Conservation (phyloP, 1,139 yeast species). For the Blastobotrys aristatus region DNA sequence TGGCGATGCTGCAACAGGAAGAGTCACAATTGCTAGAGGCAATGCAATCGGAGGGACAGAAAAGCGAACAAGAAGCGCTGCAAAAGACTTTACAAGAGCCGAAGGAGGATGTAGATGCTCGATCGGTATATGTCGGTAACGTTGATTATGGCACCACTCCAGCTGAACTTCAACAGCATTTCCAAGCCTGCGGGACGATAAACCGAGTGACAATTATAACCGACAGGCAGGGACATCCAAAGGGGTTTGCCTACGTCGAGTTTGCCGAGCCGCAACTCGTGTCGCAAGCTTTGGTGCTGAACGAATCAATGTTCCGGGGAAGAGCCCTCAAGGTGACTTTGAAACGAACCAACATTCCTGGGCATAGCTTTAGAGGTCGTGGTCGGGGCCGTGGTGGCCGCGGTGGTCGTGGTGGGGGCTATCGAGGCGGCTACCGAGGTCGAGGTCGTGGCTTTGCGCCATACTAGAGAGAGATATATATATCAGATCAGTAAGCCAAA, state of each 20-base stretch:
- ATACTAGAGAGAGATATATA: slow-evolving; percentile 4
- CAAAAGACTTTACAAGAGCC: slow-evolving; percentile 38
- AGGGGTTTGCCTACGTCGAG: slow-evolving; percentile 83
- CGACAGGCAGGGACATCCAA: slow-evolving; percentile 71
- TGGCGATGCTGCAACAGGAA: slow-evolving; percentile 47
- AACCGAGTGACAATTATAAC: slow-evolving; percentile 77
- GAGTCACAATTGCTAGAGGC: slow-evolving; percentile 50
- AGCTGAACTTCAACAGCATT: slow-evolving; percentile 73
- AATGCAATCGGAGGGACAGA: slow-evolving; percentile 35
- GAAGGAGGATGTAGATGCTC: slow-evolving; percentile 60
- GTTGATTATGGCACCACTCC: slow-evolving; percentile 80
- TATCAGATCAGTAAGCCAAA: not conserved
- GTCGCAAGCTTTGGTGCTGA: slow-evolving; percentile 58
- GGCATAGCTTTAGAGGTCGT: slow-evolving; percentile 46
- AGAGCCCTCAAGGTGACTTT: slow-evolving; percentile 66
- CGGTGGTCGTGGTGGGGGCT: slow-evolving; percentile 25
- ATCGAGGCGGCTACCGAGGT: slow-evolving; percentile 12
- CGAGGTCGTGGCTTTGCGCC: slow-evolving; percentile 12
- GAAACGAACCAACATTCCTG: slow-evolving; percentile 79
- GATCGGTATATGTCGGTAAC: slow-evolving; percentile 83
- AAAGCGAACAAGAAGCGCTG: slow-evolving; percentile 37
- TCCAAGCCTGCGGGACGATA: slow-evolving; percentile 68
- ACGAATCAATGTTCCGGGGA: slow-evolving; percentile 62
- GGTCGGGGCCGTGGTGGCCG: slow-evolving; percentile 45
- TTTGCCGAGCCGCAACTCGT: slow-evolving; percentile 62